Evolutionary conservation across 805 yeast species (phyloP), one percentile per base, ranked within the genome.

Genomic region (Starmerella powellii): DNA sequence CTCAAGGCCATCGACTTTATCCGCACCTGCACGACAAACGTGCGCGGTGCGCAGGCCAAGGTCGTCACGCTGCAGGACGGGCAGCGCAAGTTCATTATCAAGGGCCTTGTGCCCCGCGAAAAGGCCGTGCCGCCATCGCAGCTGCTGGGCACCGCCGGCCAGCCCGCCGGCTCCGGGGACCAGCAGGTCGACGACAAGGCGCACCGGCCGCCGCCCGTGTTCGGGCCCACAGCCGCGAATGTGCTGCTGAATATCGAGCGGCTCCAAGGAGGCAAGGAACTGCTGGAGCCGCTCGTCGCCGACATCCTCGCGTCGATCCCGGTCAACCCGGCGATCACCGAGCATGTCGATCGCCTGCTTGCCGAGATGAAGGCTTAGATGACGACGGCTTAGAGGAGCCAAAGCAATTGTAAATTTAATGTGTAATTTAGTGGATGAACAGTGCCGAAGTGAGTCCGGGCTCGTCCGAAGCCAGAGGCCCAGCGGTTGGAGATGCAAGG

Each of bases 1-100:
- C 68, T 88, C 26, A 94, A 95, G 1, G 98, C 98, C 0, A 96
- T 91, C 11, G 97, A 91, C 51, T 91, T 91, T 60, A 91, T 91
- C 59, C 85, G 88, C 55, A 88, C 91, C 57, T 97, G 88, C 17
- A 80, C 87, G 27, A 74, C 76, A 46, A 94, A 95, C 1, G 91
- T 91, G 58, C 78, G 81, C 15, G 74, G 77, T 53, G 85, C 95
- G 2, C 79, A 83, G 40, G 97, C 98, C 1, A 87, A 86, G 88
- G 97, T 91, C 13, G 74, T 88, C 19, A 73, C 74, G 41, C 68
- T 74, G 32, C 71, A 76, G 5, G 67, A 74, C 12, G 76, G 73
- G 12, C 78, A 80, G 1, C 78, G 84, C 56, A 81, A 79, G 59
- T 91, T 91, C 56, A 84, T 91, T 34, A 91, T 91, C 55, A 83